Conservation (phyloP, 179 eudicot species). For the Silene vulgaris region DNA sequence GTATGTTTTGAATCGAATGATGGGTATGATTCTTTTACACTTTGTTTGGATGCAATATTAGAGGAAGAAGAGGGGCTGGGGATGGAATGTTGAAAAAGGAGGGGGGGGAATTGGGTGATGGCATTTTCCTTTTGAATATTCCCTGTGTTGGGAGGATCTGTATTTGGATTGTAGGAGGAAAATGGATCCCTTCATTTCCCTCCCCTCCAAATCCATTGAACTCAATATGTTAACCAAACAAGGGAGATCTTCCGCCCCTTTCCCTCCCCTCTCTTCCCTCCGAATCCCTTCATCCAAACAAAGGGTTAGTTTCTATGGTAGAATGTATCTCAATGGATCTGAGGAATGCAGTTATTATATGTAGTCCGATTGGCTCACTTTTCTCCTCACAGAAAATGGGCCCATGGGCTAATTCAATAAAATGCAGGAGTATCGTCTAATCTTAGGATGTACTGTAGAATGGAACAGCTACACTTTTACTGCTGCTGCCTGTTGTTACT, state of each 20-base stretch:
- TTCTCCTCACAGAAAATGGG: no score
- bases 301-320: neutral
- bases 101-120: no score
- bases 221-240: neutral
- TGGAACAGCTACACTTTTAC: neutral
- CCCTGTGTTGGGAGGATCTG: no score
- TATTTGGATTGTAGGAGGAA: neutral
- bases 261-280: neutral
- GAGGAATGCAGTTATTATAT: neutral
- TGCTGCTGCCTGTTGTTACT: neutral
- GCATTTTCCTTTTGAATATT: no score
- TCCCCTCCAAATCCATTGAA: neutral
- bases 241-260: neutral
- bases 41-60: no score
- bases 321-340: neutral
- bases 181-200: no score
- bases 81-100: neutral
- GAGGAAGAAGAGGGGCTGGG: neutral
- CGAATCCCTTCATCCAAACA: neutral
- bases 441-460: neutral
- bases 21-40: neutral
- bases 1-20: neutral
- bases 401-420: no score
- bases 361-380: no score
- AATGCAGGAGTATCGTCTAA: neutral